Evolutionary conservation across 805 yeast species (phyloP).

Genomic region (Wickerhamiella australiensis): DNA sequence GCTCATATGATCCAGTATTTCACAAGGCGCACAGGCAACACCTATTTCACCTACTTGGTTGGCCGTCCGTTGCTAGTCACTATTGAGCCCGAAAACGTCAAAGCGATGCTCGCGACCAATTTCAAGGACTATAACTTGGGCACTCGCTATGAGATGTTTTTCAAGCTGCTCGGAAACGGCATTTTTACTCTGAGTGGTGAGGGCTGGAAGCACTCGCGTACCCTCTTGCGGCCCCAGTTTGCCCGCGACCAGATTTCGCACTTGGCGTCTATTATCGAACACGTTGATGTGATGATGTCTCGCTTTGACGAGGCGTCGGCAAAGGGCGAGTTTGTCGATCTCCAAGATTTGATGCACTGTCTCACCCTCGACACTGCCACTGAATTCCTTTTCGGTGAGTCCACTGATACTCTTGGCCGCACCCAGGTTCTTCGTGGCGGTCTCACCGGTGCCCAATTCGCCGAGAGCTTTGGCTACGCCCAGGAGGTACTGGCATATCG

Average conservation of each 20-base stretch:
- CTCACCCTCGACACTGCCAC: constrained; percentile 23
- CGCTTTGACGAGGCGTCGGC: constrained; percentile 13
- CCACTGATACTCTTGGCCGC: constrained; percentile 18
- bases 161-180: constrained; percentile 27
- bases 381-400: constrained; percentile 23
- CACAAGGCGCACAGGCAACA: background rate
- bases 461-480: constrained; percentile 17
- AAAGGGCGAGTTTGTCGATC: constrained; percentile 17
- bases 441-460: constrained; percentile 14
- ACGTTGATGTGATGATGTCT: constrained; percentile 15
- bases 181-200: constrained; percentile 29
- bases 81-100: constrained; percentile 27
- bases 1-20: constrained; percentile 10
- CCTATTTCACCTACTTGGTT: background rate
- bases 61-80: constrained; percentile 17
- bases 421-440: constrained; percentile 1
- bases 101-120: constrained; percentile 26
- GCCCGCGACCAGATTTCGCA: constrained; percentile 26
- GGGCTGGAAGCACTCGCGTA: constrained; percentile 30
- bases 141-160: constrained; percentile 21
- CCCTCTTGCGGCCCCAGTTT: constrained; percentile 29
- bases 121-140: constrained; percentile 28
- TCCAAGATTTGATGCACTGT: constrained; percentile 20
- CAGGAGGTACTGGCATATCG: constrained; percentile 17
- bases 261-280: constrained; percentile 18